Conservation (phyloP, 225 moss, liverwort and hornwort species). For the Bryum argenteum region DNA sequence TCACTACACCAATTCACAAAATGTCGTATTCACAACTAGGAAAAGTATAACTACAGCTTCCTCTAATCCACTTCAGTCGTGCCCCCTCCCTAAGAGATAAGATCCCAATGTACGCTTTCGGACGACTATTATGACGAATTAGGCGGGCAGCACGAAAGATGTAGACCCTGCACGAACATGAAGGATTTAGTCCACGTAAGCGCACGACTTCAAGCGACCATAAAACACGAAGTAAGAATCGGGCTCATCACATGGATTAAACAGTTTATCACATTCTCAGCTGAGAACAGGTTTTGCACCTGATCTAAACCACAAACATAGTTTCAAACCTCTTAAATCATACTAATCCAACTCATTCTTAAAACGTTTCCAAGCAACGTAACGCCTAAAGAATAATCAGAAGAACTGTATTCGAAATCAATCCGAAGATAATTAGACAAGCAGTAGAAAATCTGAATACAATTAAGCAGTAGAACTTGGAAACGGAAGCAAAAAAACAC, state of each 20-base stretch:
- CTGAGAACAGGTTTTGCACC: not conserved
- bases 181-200: not conserved
- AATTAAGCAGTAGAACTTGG: not conserved
- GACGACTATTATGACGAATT: not conserved
- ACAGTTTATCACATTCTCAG: too few relatives aligned
- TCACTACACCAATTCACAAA: constrained; percentile 11
- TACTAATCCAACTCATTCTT: not conserved
- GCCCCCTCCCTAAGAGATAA: not conserved
- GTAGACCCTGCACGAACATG: constrained; percentile 23
- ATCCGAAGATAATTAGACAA: too few relatives aligned
- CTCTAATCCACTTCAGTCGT: constrained; percentile 10
- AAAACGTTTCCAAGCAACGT: too few relatives aligned
- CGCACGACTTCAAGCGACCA: too few relatives aligned
- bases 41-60: constrained; percentile 30
- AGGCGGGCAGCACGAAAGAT: not conserved
- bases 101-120: not conserved
- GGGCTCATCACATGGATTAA: too few relatives aligned
- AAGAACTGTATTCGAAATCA: too few relatives aligned
- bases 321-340: not conserved
- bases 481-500: not conserved
- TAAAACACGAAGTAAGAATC: too few relatives aligned
- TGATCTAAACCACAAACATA: not conserved
- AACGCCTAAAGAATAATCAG: too few relatives aligned
- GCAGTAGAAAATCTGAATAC: too few relatives aligned
- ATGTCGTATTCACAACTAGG: constrained; percentile 24